A percentile compares a stretch with the other conserved stretches of the same genome.
phyloP scores from a whole-genome alignment of 345 rosid species.

The Geranium brycei region DNA sequence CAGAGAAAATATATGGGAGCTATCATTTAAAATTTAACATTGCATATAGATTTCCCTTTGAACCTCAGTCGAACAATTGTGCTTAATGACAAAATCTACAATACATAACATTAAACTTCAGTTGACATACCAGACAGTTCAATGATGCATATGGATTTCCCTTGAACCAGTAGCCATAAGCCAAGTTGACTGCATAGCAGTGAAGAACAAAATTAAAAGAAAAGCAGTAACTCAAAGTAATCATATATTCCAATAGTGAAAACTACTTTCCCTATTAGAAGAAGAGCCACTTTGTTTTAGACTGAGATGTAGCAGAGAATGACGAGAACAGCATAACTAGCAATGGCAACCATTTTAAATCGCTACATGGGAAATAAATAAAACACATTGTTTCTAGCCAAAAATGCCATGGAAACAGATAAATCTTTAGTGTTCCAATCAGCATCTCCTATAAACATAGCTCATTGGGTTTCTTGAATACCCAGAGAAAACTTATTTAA shows the following conservation, averaged over 20 bases:
- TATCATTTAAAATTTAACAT: neutral
- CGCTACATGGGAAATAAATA: neutral
- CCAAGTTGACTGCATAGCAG: slow-evolving; percentile 60
- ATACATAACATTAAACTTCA: neutral
- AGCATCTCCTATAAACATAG: too few relatives aligned
- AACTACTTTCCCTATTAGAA: neutral
- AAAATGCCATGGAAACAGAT: too few relatives aligned
- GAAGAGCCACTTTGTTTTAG: neutral
- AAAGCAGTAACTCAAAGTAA: neutral
- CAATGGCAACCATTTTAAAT: neutral
- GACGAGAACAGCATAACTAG: neutral
- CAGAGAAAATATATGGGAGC: neutral
- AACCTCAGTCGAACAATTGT: too few relatives aligned
- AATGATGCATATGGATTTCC: slow-evolving; percentile 50
- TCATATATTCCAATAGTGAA: neutral
- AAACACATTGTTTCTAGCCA: neutral
- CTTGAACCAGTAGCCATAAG: slow-evolving; percentile 66
- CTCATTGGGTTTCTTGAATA: too few relatives aligned
- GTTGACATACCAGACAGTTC: slow-evolving; percentile 63
- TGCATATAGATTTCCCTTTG: too few relatives aligned
- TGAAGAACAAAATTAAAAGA: slow-evolving; percentile 10
- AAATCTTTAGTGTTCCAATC: too few relatives aligned
- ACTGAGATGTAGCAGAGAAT: neutral
- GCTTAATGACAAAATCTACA: neutral
- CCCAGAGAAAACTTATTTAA: neutral